Evolutionary conservation across 495 filamentous ascomycete genomes (phyloP).

Genomic region (Bathelium albidoporum): DNA sequence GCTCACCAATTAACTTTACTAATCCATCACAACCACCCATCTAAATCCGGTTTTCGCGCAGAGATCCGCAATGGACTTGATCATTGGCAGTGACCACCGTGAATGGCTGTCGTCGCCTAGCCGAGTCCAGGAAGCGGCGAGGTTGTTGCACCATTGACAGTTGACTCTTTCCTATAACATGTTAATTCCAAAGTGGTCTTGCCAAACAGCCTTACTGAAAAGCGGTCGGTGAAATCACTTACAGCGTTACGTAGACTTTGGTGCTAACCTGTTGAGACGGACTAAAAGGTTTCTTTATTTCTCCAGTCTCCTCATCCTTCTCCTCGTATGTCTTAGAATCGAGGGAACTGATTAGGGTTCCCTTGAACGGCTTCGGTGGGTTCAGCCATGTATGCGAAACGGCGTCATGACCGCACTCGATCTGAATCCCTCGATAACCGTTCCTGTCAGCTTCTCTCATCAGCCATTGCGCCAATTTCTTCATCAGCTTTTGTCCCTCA

Average conservation of each 20-base stretch:
- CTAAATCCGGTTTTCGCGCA: too few relatives aligned
- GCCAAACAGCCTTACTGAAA: background rate
- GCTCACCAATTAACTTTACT: too few relatives aligned
- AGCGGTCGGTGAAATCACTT: background rate
- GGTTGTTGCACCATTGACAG: background rate
- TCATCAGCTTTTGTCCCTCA: conserved; percentile 26
- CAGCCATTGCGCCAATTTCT: conserved; percentile 27
- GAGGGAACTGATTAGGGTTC: background rate
- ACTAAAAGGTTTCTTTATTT: background rate
- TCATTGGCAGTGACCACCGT: too few relatives aligned
- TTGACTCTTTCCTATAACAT: background rate
- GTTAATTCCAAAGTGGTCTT: background rate
- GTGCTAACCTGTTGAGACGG: background rate
- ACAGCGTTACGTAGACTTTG: background rate
- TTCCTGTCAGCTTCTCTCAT: conserved; percentile 27
- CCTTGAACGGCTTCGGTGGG: conserved; percentile 31
- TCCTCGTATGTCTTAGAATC: conserved; percentile 7
- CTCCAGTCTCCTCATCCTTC: conserved; percentile 7
- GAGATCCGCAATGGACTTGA: too few relatives aligned
- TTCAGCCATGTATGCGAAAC: conserved; percentile 29
- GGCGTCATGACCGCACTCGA: conserved; percentile 28
- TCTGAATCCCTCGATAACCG: conserved; percentile 32
- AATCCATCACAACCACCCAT: too few relatives aligned
- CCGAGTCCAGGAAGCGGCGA: background rate
- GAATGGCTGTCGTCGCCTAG: too few relatives aligned